These are phyloP conservation scores for Candida pseudofarinosa DNA, from an alignment of 805 yeast genomes.

Conservation along the genomic window DNA sequence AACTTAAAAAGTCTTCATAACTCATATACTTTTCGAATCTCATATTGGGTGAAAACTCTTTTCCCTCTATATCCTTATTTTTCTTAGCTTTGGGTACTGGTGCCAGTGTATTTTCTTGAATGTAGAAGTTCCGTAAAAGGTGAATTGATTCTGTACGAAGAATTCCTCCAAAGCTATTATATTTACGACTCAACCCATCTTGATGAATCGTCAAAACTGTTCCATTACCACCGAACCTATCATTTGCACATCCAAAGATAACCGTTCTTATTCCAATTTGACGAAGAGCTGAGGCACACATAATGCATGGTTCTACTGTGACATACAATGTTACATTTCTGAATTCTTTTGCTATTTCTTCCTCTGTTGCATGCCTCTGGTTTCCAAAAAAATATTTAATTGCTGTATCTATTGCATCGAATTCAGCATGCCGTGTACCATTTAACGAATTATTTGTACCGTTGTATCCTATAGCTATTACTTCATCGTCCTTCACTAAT, in stretches of 20 bases:
- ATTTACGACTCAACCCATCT: slow-evolving; percentile 26
- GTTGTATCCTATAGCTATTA: slow-evolving; percentile 77
- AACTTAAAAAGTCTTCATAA: slow-evolving; percentile 43
- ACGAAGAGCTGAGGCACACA: slow-evolving; percentile 92
- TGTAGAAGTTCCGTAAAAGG: slow-evolving; percentile 76
- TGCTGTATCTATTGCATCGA: slow-evolving; percentile 61
- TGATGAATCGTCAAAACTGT: slow-evolving; percentile 58
- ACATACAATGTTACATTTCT: slow-evolving; percentile 70
- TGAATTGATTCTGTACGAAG: slow-evolving; percentile 78
- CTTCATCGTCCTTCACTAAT: slow-evolving; percentile 29
- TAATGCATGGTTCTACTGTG: slow-evolving; percentile 96
- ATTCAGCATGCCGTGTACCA: slow-evolving; percentile 92
- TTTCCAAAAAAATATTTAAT: slow-evolving; percentile 16
- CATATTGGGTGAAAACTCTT: slow-evolving; percentile 55
- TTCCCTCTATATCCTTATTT: slow-evolving; percentile 54
- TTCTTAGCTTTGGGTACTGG: slow-evolving; percentile 77
- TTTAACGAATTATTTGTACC: slow-evolving; percentile 80
- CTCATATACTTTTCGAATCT: slow-evolving; percentile 52
- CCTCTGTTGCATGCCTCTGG: slow-evolving; percentile 17
- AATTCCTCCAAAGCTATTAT: slow-evolving; percentile 71
- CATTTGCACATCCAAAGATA: slow-evolving; percentile 90
- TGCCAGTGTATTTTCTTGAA: slow-evolving; percentile 79
- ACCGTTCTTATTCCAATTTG: slow-evolving; percentile 74
- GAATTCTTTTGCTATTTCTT: slow-evolving; percentile 35
- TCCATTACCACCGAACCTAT: slow-evolving; percentile 95